These are phyloP conservation scores for Candida coquimbonensis DNA, from an alignment of 805 yeast species.

Conservation along the genomic window DNA sequence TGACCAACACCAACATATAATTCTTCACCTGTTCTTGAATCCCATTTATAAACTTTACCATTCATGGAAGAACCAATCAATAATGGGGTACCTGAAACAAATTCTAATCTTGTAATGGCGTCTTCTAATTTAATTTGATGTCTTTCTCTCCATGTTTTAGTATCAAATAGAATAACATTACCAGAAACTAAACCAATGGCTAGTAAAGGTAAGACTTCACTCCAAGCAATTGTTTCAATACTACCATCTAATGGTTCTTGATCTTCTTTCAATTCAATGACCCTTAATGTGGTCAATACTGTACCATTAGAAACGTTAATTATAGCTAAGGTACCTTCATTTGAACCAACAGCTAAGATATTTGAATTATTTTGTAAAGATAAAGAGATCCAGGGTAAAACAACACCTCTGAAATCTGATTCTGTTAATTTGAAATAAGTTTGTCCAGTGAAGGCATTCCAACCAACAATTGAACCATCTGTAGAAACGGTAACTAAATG, in stretches of 20 bases:
- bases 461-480: slow-evolving; percentile 78
- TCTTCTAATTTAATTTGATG: slow-evolving; percentile 64
- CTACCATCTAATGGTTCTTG: slow-evolving; percentile 61
- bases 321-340: slow-evolving; percentile 82
- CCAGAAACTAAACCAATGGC: slow-evolving; percentile 92
- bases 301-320: slow-evolving; percentile 70
- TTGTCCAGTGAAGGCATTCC: slow-evolving; percentile 82
- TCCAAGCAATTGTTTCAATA: slow-evolving; percentile 80
- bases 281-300: slow-evolving; percentile 56
- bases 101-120: slow-evolving; percentile 74
- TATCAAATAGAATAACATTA: slow-evolving; percentile 72
- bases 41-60: slow-evolving; percentile 83
- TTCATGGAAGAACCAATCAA: slow-evolving; percentile 74
- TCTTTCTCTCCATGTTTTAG: slow-evolving; percentile 82
- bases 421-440: slow-evolving; percentile 61
- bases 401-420: slow-evolving; percentile 61
- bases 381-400: slow-evolving; percentile 86
- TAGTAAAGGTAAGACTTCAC: slow-evolving; percentile 52
- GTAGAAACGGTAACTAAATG: slow-evolving; percentile 71
- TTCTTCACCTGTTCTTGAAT: slow-evolving; percentile 76
- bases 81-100: slow-evolving; percentile 48
- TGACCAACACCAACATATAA: slow-evolving; percentile 84
- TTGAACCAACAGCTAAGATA: slow-evolving; percentile 71
- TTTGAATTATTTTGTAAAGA: slow-evolving; percentile 41
- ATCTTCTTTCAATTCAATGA: slow-evolving; percentile 48